These are phyloP conservation scores for Cyanidium caldarium DNA, from an alignment of 23 red algal species.

Conservation along the genomic window DNA sequence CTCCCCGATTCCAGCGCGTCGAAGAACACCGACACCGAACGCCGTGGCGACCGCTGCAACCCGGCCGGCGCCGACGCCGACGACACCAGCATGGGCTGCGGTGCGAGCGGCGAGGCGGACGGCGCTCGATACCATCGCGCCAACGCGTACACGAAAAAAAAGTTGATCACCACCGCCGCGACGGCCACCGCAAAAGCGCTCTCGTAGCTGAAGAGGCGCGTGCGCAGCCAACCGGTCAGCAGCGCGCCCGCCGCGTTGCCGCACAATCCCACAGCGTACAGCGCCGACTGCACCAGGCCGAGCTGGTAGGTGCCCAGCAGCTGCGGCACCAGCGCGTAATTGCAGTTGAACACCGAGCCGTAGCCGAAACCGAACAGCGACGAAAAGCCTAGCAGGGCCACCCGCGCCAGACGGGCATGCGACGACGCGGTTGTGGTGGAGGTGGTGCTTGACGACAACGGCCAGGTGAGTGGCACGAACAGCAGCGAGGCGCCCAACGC, in stretches of 20 bases:
- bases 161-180: not conserved
- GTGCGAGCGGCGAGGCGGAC: too few relatives aligned
- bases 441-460: not conserved
- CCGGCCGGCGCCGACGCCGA: too few relatives aligned
- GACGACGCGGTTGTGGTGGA: constrained; percentile 3
- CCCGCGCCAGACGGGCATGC: constrained; percentile 5
- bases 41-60: too few relatives aligned
- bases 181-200: constrained; percentile 44
- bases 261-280: constrained; percentile 66
- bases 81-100: too few relatives aligned
- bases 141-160: not conserved
- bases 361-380: constrained; percentile 72
- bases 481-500: constrained; percentile 49
- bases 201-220: constrained; percentile 35
- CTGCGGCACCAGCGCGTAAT: constrained; percentile 65
- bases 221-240: constrained; percentile 49
- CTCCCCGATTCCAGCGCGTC: too few relatives aligned
- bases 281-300: constrained; percentile 61
- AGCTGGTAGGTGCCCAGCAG: constrained; percentile 48
- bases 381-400: constrained; percentile 42
- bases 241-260: constrained; percentile 80
- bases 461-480: constrained; percentile 17
- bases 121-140: not conserved
- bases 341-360: constrained; percentile 73
- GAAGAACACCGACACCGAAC: too few relatives aligned